A percentile compares a stretch with the other conserved stretches of the same genome.
phyloP scores from a whole-genome alignment of 2,329 filamentous ascomycete species.

The Penicillium sp. region DNA sequence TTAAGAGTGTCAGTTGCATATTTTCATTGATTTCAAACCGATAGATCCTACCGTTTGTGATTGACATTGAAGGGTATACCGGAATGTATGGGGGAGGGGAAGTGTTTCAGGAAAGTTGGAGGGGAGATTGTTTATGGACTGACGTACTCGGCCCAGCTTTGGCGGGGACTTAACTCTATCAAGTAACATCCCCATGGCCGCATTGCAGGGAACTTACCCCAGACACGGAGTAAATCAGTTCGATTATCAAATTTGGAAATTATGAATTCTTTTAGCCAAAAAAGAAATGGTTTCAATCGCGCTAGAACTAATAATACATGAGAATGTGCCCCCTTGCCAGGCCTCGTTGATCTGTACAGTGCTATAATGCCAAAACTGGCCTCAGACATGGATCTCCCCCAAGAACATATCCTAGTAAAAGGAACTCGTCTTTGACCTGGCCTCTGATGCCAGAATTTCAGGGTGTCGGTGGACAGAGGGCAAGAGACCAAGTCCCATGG shows the following conservation, averaged over 20 bases:
- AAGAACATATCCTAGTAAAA: conserved; percentile 12
- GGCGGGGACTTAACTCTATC: not conserved
- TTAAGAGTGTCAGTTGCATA: conserved; percentile 4
- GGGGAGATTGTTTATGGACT: conserved; percentile 22
- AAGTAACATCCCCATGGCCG: not conserved
- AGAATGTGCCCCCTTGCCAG: conserved; percentile 6
- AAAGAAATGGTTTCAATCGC: conserved; percentile 5
- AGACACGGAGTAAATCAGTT: not conserved
- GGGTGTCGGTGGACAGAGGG: conserved; percentile 89
- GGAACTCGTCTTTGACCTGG: conserved; percentile 28
- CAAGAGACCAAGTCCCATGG: conserved; percentile 86
- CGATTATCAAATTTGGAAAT: not conserved
- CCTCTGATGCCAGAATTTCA: conserved; percentile 62
- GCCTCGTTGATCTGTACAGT: conserved; percentile 16
- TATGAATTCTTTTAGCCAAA: not conserved
- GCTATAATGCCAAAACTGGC: conserved; percentile 6
- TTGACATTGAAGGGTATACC: conserved; percentile 39
- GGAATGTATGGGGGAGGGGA: conserved; percentile 1
- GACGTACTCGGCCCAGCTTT: conserved; percentile 13
- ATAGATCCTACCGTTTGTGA: conserved; percentile 41
- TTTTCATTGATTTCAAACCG: not conserved
- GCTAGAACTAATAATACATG: conserved; percentile 27
- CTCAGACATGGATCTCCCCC: not conserved
- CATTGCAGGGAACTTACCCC: not conserved
- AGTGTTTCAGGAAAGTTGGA: conserved; percentile 1